phyloP scores from a whole-genome alignment of 805 yeast genomes.

The Dipodascus albidus region DNA sequence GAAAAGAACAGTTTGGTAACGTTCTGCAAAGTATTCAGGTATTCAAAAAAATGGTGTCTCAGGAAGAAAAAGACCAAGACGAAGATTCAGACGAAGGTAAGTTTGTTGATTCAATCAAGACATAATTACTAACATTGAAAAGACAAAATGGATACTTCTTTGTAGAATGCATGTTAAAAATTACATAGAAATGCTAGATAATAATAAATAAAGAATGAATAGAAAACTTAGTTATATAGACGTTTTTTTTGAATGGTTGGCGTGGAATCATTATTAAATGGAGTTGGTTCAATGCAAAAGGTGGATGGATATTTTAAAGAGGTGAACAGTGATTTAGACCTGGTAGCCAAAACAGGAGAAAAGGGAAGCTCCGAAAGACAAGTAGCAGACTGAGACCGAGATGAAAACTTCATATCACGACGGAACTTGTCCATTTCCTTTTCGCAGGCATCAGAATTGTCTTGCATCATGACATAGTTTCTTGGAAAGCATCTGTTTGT shows the following conservation, averaged over 20 bases:
- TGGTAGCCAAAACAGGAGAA: slow-evolving; percentile 2
- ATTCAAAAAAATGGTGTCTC: slow-evolving; percentile 5
- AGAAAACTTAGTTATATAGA: background rate
- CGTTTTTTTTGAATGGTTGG: background rate
- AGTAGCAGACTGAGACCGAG: slow-evolving; percentile 12
- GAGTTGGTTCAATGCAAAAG: background rate
- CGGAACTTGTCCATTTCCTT: slow-evolving; percentile 43
- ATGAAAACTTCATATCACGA: slow-evolving; percentile 26
- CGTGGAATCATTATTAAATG: background rate
- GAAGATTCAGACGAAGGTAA: slow-evolving; percentile 10
- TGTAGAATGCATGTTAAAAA: slow-evolving; percentile 2
- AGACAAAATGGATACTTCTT: slow-evolving; percentile 4
- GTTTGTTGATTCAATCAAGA: background rate
- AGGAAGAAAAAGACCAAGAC: slow-evolving; percentile 11
- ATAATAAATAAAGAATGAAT: slow-evolving; percentile 1
- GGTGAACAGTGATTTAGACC: slow-evolving; percentile 2
- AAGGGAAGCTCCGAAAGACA: slow-evolving; percentile 4
- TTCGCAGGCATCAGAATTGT: slow-evolving; percentile 39
- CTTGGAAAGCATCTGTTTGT: slow-evolving; percentile 58
- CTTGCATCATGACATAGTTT: slow-evolving; percentile 81
- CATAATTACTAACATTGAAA: background rate
- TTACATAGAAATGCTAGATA: slow-evolving; percentile 2
- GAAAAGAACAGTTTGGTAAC: slow-evolving; percentile 15
- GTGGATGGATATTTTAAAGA: background rate
- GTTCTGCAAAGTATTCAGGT: slow-evolving; percentile 14